A percentile compares a stretch with the other conserved stretches of the same genome.
Conservation (phyloP, 169 alveolate genomes). For the Babesia caballi region DNA sequence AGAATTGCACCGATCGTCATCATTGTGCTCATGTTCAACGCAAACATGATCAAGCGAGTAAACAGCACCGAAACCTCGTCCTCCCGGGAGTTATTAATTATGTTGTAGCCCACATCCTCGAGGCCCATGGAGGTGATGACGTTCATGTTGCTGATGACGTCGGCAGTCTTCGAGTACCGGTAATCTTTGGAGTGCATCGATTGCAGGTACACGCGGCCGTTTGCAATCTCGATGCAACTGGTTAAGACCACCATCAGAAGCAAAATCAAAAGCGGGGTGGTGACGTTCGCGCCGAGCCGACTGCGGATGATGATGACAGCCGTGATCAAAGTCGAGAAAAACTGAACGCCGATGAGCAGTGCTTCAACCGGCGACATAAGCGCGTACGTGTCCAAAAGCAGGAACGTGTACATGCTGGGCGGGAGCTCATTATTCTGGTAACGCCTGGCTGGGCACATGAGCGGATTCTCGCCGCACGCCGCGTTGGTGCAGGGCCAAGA, state of each 20-base stretch:
- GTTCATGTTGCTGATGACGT: slow-evolving; percentile 22
- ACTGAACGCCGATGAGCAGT: slow-evolving; percentile 12
- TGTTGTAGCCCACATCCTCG: slow-evolving; percentile 55
- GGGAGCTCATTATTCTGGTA: slow-evolving; percentile 45
- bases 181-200: slow-evolving; percentile 39
- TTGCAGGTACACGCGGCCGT: slow-evolving; percentile 26
- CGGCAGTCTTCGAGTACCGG: slow-evolving; percentile 29
- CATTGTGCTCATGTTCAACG: slow-evolving; percentile 14
- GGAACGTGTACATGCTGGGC: slow-evolving; percentile 36
- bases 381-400: slow-evolving; percentile 27
- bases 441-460: slow-evolving; percentile 45
- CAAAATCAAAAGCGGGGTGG: neutral
- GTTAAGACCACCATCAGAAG: neutral
- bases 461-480: slow-evolving; percentile 39
- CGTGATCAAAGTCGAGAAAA: neutral
- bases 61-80: slow-evolving; percentile 41
- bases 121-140: slow-evolving; percentile 10
- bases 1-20: neutral
- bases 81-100: slow-evolving; percentile 18
- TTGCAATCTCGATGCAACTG: slow-evolving; percentile 29
- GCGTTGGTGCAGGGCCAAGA: slow-evolving; percentile 31
- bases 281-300: neutral
- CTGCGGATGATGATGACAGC: neutral
- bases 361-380: slow-evolving; percentile 38
- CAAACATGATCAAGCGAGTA: slow-evolving; percentile 3